Evolutionary conservation across 306 rosid species (phyloP).

Genomic region (Cicer pinnatifidum): DNA sequence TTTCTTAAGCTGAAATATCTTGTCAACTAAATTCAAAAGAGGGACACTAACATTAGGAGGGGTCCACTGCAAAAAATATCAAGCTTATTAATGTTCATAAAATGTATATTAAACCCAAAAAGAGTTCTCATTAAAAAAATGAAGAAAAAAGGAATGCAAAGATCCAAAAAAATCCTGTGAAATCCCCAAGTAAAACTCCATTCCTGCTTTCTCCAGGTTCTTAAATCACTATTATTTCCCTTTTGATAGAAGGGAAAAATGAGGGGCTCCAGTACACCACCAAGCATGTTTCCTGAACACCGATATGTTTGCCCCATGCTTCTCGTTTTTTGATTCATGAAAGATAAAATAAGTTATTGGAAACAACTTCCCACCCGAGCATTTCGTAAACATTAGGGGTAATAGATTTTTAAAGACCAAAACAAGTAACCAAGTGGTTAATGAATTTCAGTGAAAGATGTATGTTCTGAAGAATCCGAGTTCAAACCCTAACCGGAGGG

Average conservation of each 20-base stretch:
- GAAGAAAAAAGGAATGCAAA: slow-evolving; percentile 11
- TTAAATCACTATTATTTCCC: slow-evolving; percentile 16
- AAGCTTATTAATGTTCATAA: slow-evolving; percentile 37
- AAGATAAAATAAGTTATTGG: no score
- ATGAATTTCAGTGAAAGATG: no score
- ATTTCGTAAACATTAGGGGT: slow-evolving; percentile 7
- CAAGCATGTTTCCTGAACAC: slow-evolving; percentile 11
- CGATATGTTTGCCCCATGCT: slow-evolving; percentile 26
- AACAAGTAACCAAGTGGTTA: neutral
- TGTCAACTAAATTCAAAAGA: slow-evolving; percentile 90
- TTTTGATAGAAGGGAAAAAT: neutral
- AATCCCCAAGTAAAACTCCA: slow-evolving; percentile 14
- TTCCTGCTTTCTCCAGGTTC: slow-evolving; percentile 24
- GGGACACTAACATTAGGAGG: slow-evolving; percentile 98
- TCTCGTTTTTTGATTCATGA: slow-evolving; percentile 20
- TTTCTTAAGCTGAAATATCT: slow-evolving; percentile 92
- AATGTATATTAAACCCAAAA: slow-evolving; percentile 4
- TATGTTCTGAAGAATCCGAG: no score
- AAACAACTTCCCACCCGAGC: slow-evolving; percentile 23
- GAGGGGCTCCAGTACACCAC: slow-evolving; percentile 3
- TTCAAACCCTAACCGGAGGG: no score
- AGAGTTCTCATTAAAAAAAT: slow-evolving; percentile 2
- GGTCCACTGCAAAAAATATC: slow-evolving; percentile 78
- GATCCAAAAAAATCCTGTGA: slow-evolving; percentile 7
- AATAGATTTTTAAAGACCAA: slow-evolving; percentile 22